Evolutionary conservation across 495 filamentous ascomycete species (phyloP).

Genomic region (Talaromyces adpressus): DNA sequence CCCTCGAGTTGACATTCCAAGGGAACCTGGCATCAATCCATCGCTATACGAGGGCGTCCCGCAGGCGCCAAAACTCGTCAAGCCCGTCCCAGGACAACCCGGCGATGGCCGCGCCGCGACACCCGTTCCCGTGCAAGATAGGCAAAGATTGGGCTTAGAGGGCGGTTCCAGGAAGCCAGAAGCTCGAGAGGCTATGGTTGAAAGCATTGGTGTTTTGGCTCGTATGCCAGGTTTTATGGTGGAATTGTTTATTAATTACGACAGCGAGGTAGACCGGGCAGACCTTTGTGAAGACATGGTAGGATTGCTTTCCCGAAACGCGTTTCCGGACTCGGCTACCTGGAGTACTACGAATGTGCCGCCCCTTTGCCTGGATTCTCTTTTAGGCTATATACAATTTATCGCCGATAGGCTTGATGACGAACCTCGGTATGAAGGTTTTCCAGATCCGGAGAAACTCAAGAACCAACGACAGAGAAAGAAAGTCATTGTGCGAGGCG

Average conservation of each 20-base stretch:
- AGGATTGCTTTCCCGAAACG: conserved; percentile 84
- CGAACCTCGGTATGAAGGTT: conserved; percentile 53
- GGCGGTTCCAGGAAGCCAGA: conserved; percentile 88
- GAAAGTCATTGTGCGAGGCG: conserved; percentile 78
- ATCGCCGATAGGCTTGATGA: conserved; percentile 81
- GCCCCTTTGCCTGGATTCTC: conserved; percentile 85
- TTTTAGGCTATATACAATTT: conserved; percentile 85
- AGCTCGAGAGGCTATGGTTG: conserved; percentile 96
- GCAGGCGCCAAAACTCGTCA: conserved; percentile 78
- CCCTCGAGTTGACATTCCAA: conserved; percentile 83
- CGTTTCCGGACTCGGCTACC: conserved; percentile 93
- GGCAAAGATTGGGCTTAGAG: conserved; percentile 89
- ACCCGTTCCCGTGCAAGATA: conserved; percentile 87
- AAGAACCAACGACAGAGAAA: conserved; percentile 69
- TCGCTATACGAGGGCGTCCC: conserved; percentile 90
- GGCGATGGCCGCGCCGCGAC: conserved; percentile 74
- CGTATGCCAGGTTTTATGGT: conserved; percentile 91
- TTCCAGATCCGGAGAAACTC: conserved; percentile 57
- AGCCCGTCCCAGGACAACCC: conserved; percentile 68
- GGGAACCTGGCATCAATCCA: conserved; percentile 84
- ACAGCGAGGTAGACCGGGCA: conserved; percentile 86
- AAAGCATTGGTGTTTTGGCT: conserved; percentile 84
- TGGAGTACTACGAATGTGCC: conserved; percentile 99
- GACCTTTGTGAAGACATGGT: conserved; percentile 96
- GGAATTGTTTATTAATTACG: conserved; percentile 96